These are phyloP conservation scores for Botrytis pseudocinerea DNA, from an alignment of 2,329 filamentous ascomycete species.

Conservation along the genomic window DNA sequence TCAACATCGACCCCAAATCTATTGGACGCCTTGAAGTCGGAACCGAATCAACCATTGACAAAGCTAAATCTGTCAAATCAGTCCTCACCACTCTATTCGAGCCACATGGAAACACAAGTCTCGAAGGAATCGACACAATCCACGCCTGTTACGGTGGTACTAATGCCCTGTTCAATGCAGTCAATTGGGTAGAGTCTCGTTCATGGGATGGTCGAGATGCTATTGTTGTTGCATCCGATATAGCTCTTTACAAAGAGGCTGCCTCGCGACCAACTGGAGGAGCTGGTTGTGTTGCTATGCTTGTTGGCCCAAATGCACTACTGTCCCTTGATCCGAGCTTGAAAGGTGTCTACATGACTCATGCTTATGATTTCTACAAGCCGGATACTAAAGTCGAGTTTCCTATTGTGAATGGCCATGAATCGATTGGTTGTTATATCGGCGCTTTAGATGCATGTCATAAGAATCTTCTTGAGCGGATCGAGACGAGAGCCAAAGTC, in stretches of 20 bases:
- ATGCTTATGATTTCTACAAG: constrained; percentile 21
- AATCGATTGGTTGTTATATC: constrained; percentile 13
- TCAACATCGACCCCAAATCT: constrained; percentile 75
- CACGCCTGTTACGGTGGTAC: constrained; percentile 88
- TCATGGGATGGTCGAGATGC: constrained; percentile 67
- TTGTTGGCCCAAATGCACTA: constrained; percentile 13
- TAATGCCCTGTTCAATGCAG: constrained; percentile 77
- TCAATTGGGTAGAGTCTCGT: constrained; percentile 86
- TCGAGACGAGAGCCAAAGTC: not conserved
- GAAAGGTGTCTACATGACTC: constrained; percentile 7
- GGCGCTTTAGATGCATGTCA: constrained; percentile 8
- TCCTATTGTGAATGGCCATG: constrained; percentile 10
- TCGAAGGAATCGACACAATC: constrained; percentile 79
- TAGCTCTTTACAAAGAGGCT: constrained; percentile 13
- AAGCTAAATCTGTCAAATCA: constrained; percentile 88
- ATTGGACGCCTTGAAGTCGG: constrained; percentile 82
- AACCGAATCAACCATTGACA: constrained; percentile 83
- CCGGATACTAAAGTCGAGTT: constrained; percentile 12
- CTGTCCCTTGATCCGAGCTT: not conserved
- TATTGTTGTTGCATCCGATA: constrained; percentile 15
- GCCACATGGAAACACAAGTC: constrained; percentile 68
- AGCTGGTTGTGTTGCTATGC: constrained; percentile 14
- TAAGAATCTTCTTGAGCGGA: not conserved
- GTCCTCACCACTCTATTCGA: constrained; percentile 84
- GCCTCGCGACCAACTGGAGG: constrained; percentile 13